Base-by-base conservation (phyloP, 176 grass and related monocot species). In the Puya raimondii region DNA sequence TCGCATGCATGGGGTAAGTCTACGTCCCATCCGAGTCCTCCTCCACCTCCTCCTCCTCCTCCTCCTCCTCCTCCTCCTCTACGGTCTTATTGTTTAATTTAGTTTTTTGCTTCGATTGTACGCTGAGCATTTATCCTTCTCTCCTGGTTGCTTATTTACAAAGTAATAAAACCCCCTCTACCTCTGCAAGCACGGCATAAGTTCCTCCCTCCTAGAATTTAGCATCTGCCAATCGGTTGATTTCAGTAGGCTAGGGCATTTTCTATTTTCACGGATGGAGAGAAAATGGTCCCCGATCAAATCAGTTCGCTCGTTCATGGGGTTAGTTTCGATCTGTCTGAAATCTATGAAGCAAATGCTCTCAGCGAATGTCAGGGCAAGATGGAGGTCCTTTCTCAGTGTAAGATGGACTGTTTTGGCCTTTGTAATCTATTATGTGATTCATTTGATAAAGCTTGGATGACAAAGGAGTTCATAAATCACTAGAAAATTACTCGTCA, bases 1-100 rank as follows among this genome's bases (percentile, higher is more conserved):
- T 96, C 82, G 82, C 80, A 70, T 88, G 80, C 81, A 96, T 96
- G 92, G 88, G 92, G 92, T 96, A 83, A 81, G 79, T 73, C 51
- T 70, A 9, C 20, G 4, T 70, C 57, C 50, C 10, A 63, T 65
- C 53, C 50, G 10, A 25, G 12, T 7, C 78, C 29, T 5, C 47
- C 65, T 58, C 22, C 21, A 49, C 15, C 53, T 25, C 12, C 26
- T 71, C 65, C 29, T 1, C 47, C 51, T 48, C 13, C 57, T 70
- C 22, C 15, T 15, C 59, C 51, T 22, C 61, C n/a, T 7, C 23
- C 3, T 63, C 1, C 14, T 20, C 22, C 14, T 73, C 49, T 72
- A 2, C 1, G 2, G 16, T 17, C 33, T 42, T 14, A 7, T 13
- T 14, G 14, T 17, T 47, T 67, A 10, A 67, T 48, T 42, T 42